Conservation (phyloP, 257 asterid species). For the Solanum virginianum region DNA sequence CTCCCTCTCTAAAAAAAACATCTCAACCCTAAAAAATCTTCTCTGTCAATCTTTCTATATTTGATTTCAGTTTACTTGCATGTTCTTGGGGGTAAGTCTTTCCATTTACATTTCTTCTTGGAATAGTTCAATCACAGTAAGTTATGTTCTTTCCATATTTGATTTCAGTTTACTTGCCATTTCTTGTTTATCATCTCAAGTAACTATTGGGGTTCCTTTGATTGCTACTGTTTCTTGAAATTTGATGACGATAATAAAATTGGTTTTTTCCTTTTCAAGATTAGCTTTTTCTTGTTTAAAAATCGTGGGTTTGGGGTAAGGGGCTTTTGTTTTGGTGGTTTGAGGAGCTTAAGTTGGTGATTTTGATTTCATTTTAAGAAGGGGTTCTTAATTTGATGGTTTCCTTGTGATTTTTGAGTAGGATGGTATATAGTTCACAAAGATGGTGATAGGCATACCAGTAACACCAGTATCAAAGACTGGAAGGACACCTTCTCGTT, state of each 20-base stretch:
- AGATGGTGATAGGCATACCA: neutral
- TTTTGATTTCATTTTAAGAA: neutral
- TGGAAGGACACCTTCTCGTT: slow-evolving; percentile 6
- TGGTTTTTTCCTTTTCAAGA: neutral
- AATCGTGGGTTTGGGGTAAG: too few relatives aligned
- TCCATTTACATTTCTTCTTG: neutral
- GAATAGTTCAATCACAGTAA: neutral
- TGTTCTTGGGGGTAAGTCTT: neutral
- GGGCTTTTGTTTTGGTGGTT: neutral
- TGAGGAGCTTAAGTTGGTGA: neutral
- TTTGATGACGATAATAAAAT: neutral
- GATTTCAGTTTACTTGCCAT: neutral
- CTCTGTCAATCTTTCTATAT: neutral
- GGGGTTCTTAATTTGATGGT: neutral
- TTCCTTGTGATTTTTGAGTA: neutral
- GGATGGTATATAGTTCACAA: neutral
- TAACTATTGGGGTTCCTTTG: neutral
- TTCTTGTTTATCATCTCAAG: neutral
- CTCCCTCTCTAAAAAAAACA: neutral
- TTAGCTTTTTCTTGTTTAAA: neutral
- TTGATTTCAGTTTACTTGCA: neutral
- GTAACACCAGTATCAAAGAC: slow-evolving; percentile 30
- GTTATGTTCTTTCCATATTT: neutral
- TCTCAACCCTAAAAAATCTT: neutral
- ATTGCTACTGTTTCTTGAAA: neutral